These are phyloP conservation scores for Obelidium mucronatum DNA, from an alignment of 192 early-diverging fungal genomes.

Conservation along the genomic window DNA sequence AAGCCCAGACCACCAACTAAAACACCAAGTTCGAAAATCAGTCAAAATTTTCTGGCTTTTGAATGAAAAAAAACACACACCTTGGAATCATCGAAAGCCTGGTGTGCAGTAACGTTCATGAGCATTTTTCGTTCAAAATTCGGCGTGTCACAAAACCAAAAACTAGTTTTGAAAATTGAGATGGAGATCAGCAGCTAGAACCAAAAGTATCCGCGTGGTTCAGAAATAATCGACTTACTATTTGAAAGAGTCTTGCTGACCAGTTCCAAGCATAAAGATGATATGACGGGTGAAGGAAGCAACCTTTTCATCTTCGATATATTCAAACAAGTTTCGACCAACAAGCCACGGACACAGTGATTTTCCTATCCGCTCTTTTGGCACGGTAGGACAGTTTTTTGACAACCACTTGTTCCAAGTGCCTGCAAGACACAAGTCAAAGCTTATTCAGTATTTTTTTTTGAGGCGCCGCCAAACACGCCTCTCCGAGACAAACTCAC, in stretches of 20 bases:
- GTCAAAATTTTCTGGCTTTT: not conserved
- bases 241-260: slow-evolving; percentile 27
- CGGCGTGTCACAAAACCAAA: slow-evolving; percentile 50
- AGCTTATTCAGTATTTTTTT: not conserved
- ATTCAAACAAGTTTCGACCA: slow-evolving; percentile 40
- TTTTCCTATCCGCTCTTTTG: not conserved
- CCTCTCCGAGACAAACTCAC: not conserved
- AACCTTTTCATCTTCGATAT: slow-evolving; percentile 27
- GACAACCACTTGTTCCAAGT: slow-evolving; percentile 19
- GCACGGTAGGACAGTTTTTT: slow-evolving; percentile 21
- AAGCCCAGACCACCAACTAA: slow-evolving; percentile 41
- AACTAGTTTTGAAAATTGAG: not conserved
- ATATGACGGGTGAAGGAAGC: slow-evolving; percentile 34
- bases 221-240: slow-evolving; percentile 24
- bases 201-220: not conserved
- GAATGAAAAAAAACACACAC: not conserved
- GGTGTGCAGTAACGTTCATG: slow-evolving; percentile 37
- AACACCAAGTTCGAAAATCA: not conserved
- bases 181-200: too few relatives aligned
- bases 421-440: not conserved
- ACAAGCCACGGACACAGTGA: slow-evolving; percentile 26
- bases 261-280: slow-evolving; percentile 32
- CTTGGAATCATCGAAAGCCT: slow-evolving; percentile 19
- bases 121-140: slow-evolving; percentile 43
- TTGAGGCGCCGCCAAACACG: not conserved